These are phyloP conservation scores for Aegilops longissima DNA, from an alignment of 176 grass and related monocot species.

Conservation along the genomic window DNA sequence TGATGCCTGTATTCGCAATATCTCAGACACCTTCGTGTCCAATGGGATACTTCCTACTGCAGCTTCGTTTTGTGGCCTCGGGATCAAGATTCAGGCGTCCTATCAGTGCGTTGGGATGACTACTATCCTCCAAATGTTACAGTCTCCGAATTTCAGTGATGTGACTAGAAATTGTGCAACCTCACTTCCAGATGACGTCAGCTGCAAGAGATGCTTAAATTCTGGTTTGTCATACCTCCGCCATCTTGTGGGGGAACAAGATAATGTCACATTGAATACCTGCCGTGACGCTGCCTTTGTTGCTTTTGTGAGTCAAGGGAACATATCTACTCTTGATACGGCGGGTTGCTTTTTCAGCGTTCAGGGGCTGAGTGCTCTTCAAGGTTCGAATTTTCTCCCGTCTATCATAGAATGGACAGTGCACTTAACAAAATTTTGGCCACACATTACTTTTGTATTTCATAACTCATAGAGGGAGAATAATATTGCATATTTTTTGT, in stretches of 20 bases:
- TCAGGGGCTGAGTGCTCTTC: slow-evolving; percentile 66
- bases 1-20: slow-evolving; percentile 52
- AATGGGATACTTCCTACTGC: slow-evolving; percentile 61
- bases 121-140: slow-evolving; percentile 68
- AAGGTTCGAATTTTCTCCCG: slow-evolving; percentile 52
- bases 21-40: slow-evolving; percentile 63
- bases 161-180: slow-evolving; percentile 63
- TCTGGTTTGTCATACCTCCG: slow-evolving; percentile 89
- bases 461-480: not conserved
- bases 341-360: slow-evolving; percentile 88
- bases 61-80: slow-evolving; percentile 71
- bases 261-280: slow-evolving; percentile 85
- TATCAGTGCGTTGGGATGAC: slow-evolving; percentile 85
- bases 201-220: slow-evolving; percentile 93
- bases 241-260: slow-evolving; percentile 73
- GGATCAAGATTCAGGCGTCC: slow-evolving; percentile 73
- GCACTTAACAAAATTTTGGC: not conserved
- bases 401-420: slow-evolving; percentile 22
- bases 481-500: not conserved
- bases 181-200: slow-evolving; percentile 43
- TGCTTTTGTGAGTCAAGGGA: slow-evolving; percentile 73
- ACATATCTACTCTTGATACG: slow-evolving; percentile 55
- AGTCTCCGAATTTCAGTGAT: slow-evolving; percentile 83
- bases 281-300: slow-evolving; percentile 94
- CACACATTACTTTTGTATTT: not conserved